Evolutionary conservation across 2,329 filamentous ascomycete species (phyloP), one percentile per base, ranked within the genome.

Genomic region (Aspergillus terreus): DNA sequence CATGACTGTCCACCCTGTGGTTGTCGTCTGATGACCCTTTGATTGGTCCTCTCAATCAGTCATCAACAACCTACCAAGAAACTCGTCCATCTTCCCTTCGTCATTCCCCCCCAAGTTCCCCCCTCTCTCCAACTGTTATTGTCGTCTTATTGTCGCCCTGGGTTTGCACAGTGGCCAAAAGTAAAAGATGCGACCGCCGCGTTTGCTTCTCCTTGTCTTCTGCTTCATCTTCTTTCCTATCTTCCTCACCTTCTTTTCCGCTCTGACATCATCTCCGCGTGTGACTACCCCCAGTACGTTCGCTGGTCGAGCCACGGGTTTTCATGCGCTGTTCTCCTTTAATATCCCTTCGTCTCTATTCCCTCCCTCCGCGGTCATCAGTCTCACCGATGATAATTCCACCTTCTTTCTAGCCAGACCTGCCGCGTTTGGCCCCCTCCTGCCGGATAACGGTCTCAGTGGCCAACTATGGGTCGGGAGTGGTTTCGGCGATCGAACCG

Each of bases 341-440:
- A 84, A 84, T 53, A 79, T 85, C 4, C 86, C 92, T 1, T 89
- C 92, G 58, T 91, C 90, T 17, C 83, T 99, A 19, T 99, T 99
- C 68, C 92, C 92, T 4, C 92, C 92, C 3, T 96, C 94, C 58
- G 94, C 94, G 44, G 88, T 95, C 63, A 96, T 99, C 68, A 96
- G 90, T 70, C 81, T 99, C 55, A 96, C 92, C 65, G 91, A 97
- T 71, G 94, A 99, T 73, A 99, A 99, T 72, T 96, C 90, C 60
- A 99, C 94, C 11, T 95, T 95, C 61, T 99, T 99, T 74, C 80
- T 95, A 50, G 92, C 94, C 41, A 82, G 94, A 45, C 94, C 94
- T 53, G 94, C 94, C 48, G 92, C 90, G 36, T 99, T 97, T 73
- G 94, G 94, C 0, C 90, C 94, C 4, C 75, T 82, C 36, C 76